Evolutionary conservation across 2,329 filamentous ascomycete species (phyloP).

Genomic region (Emergomyces orientalis): DNA sequence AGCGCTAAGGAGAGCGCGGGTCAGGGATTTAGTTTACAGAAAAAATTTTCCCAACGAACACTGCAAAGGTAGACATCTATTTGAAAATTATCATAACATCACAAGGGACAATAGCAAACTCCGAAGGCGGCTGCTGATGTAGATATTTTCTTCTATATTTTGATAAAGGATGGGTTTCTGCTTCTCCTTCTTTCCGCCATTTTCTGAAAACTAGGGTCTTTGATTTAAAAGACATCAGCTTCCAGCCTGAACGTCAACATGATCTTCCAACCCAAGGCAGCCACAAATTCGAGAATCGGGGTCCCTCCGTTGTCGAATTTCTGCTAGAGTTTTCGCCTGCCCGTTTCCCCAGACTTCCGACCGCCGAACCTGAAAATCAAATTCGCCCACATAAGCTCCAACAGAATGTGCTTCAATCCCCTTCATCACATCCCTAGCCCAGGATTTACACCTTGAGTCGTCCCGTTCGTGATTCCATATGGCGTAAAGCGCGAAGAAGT

Average conservation of each 20-base stretch:
- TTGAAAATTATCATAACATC: too few relatives aligned
- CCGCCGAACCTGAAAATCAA: conserved; percentile 43
- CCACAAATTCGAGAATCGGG: background rate
- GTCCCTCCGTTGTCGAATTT: background rate
- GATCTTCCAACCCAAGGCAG: background rate
- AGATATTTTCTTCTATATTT: too few relatives aligned
- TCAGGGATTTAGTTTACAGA: too few relatives aligned
- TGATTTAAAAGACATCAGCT: background rate
- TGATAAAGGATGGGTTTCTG: too few relatives aligned
- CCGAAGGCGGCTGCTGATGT: too few relatives aligned
- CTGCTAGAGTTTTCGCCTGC: background rate
- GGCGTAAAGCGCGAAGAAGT: conserved; percentile 48
- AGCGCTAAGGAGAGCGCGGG: too few relatives aligned
- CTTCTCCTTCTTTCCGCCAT: background rate
- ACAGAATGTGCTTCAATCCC: conserved; percentile 34
- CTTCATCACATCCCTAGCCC: conserved; percentile 38
- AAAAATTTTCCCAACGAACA: too few relatives aligned
- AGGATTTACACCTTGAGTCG: conserved; percentile 37
- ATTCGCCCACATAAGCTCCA: conserved; percentile 48
- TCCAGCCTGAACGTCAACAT: background rate
- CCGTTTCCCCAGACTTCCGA: conserved; percentile 42
- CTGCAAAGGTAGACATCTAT: too few relatives aligned
- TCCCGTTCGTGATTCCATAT: conserved; percentile 42
- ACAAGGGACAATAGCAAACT: too few relatives aligned
- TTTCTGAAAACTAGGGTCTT: background rate